These are phyloP conservation scores for Globisporangium paroecandrum DNA, from an alignment of 352 stramenopile genomes.

Conservation along the genomic window DNA sequence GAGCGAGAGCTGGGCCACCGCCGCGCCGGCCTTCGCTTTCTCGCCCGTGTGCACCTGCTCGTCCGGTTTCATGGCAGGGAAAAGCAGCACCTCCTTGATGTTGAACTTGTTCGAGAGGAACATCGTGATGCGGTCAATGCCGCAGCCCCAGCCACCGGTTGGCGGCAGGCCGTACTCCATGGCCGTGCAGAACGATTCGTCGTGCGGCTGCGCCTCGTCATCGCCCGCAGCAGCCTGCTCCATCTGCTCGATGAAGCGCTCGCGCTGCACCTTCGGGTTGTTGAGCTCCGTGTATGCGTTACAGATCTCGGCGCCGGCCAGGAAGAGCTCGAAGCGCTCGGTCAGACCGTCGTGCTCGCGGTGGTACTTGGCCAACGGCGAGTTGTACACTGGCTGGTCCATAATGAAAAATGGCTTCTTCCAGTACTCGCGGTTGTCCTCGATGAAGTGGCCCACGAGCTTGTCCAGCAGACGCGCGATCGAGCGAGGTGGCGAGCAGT, in stretches of 20 bases:
- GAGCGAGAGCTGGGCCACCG: slow-evolving; percentile 19
- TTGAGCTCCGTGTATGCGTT: slow-evolving; percentile 99
- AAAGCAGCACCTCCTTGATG: slow-evolving; percentile 99
- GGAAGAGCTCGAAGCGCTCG: slow-evolving; percentile 99
- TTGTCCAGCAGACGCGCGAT: slow-evolving; percentile 83
- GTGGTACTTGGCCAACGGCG: slow-evolving; percentile 97
- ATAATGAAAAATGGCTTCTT: slow-evolving; percentile 98
- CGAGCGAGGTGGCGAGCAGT: slow-evolving; percentile 67
- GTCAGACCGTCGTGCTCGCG: slow-evolving; percentile 89
- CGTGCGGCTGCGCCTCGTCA: slow-evolving; percentile 87
- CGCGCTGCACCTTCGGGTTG: slow-evolving; percentile 90
- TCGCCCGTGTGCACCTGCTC: slow-evolving; percentile 41
- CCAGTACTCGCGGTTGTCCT: slow-evolving; percentile 84
- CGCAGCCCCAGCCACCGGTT: slow-evolving; percentile 96
- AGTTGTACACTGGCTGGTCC: slow-evolving; percentile 98
- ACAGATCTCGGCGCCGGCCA: slow-evolving; percentile 94
- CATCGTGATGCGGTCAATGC: slow-evolving; percentile 98
- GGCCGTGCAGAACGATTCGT: slow-evolving; percentile 92
- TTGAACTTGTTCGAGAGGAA: slow-evolving; percentile 93
- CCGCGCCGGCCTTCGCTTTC: slow-evolving; percentile 3
- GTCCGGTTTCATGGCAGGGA: slow-evolving; percentile 99
- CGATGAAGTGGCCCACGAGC: slow-evolving; percentile 87
- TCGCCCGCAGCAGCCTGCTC: slow-evolving; percentile 75
- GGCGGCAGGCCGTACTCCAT: slow-evolving; percentile 98
- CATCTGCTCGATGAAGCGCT: slow-evolving; percentile 83